Evolutionary conservation across 345 rosid genomes (phyloP), one percentile per base, ranked within the genome.

Genomic region (Microthlaspi erraticum): DNA sequence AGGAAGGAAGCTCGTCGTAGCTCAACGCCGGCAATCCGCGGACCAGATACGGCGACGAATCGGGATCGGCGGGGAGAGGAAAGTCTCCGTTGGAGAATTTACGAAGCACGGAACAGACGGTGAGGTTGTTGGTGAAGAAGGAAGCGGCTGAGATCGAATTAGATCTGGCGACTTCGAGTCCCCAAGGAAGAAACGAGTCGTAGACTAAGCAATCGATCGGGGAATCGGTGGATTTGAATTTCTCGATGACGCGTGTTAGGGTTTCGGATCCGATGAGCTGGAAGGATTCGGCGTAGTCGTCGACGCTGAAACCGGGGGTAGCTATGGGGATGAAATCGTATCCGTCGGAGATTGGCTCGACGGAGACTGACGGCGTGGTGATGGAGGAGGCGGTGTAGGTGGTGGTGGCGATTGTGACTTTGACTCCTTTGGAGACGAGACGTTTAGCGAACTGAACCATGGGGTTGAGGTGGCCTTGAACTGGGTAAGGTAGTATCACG

Each of bases 391-490:
- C 66, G 11, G 89, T 81, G 86, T 84, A 89, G 23, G 60, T 80
- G 36, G 96, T 86, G 31, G 90, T 87, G 81, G 87, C 96, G 18
- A 91, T 41, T 0, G 97, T 89, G 44, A 84, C 86, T 51, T 78
- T 86, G 41, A 89, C 69, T 9, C 85, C 91, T 72, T 85, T 84
- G 23, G 89, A 84, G 60, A 85, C 87, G 7, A 91, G 66, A 43
- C 86, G 89, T 71, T 87, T 86, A 1, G 90, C 91, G 52, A 88
- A 87, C 37, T 87, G 90, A 75, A 87, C 83, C 72, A 83, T 83
- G 3, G 97, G 93, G 81, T 89, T 89, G 9, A 88, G 83, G 81
- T 88, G 96, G 63, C 97, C 97, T 79, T 88, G 93, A 73, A 86
- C 78, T 41, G 95, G 95, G 56, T 85, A 91, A 12, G 95, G 87